A percentile compares a stretch with the other conserved stretches of the same genome.
Conservation (phyloP, 305 asterid genomes). For the Stenogyne calaminthoides region DNA sequence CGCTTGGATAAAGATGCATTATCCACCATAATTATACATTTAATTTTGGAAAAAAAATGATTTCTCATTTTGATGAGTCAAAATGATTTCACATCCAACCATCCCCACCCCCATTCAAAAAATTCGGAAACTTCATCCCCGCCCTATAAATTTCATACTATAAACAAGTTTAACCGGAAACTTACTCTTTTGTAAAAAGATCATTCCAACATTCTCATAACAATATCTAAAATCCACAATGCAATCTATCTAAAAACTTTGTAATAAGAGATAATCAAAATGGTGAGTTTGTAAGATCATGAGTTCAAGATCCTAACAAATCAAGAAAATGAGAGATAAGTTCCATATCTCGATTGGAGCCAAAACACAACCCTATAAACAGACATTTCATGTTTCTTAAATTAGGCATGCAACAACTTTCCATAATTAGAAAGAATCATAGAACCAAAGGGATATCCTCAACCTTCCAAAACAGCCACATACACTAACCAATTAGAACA, state of each 20-base stretch:
- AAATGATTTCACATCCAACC: too few relatives aligned
- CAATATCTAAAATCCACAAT: not conserved
- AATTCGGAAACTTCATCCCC: too few relatives aligned
- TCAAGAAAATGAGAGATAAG: not conserved
- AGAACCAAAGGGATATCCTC: not conserved
- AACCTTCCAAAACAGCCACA: constrained; percentile 10
- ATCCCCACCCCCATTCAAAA: too few relatives aligned
- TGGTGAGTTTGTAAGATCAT: not conserved
- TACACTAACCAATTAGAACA: constrained; percentile 30
- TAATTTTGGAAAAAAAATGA: too few relatives aligned
- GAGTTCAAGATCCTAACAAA: not conserved
- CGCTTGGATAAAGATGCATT: too few relatives aligned
- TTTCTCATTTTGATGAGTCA: too few relatives aligned
- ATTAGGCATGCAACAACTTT: constrained; percentile 20
- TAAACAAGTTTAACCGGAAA: too few relatives aligned
- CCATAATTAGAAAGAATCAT: constrained; percentile 28
- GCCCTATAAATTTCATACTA: too few relatives aligned
- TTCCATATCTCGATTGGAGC: not conserved
- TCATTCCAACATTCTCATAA: not conserved
- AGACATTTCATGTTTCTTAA: constrained; percentile 5
- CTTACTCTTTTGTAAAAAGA: too few relatives aligned
- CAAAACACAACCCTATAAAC: constrained; percentile 11
- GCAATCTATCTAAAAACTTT: not conserved
- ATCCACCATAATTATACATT: too few relatives aligned
- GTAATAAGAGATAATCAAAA: not conserved